Conservation (phyloP, 768 basidiomycete species). For the Coprinopsis strossmayeri region DNA sequence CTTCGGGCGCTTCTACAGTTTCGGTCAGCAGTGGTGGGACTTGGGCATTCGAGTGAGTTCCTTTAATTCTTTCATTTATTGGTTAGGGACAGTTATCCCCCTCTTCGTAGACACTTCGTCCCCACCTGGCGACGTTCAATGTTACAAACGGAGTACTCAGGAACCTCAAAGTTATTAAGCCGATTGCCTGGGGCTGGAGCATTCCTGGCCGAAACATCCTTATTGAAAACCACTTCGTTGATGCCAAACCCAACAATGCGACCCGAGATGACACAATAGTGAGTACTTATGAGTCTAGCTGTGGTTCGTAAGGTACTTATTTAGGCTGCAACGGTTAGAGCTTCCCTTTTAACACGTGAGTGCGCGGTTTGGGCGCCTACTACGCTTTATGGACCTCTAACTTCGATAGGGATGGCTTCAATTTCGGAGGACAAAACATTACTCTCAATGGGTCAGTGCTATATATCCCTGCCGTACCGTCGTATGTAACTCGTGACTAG, state of each 20-base stretch:
- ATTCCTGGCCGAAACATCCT: conserved; percentile 31
- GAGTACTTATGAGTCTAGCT: no score
- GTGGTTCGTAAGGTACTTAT: no score
- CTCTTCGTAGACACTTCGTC: conserved; percentile 27
- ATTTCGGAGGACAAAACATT: conserved; percentile 32
- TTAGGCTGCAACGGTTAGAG: no score
- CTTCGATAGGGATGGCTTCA: conserved; percentile 20
- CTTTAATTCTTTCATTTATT: background rate
- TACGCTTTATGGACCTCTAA: background rate
- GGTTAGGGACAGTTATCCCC: background rate
- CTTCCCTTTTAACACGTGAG: conserved; percentile 40
- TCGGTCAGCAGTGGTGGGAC: conserved; percentile 48
- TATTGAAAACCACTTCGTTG: conserved; percentile 33
- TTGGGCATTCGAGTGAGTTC: conserved; percentile 31
- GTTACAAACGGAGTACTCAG: conserved; percentile 32
- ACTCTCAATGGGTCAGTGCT: conserved; percentile 28
- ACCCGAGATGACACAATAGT: conserved; percentile 29
- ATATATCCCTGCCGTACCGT: background rate
- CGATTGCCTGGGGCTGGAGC: conserved; percentile 44
- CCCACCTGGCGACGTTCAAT: conserved; percentile 42
- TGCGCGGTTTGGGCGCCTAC: conserved; percentile 10
- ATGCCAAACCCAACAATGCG: conserved; percentile 32
- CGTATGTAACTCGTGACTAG: conserved; percentile 14
- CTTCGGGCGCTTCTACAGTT: conserved; percentile 37
- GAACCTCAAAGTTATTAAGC: conserved; percentile 38